phyloP scores from a whole-genome alignment of 345 rosid genomes.

The Noccaea bulbosa region DNA sequence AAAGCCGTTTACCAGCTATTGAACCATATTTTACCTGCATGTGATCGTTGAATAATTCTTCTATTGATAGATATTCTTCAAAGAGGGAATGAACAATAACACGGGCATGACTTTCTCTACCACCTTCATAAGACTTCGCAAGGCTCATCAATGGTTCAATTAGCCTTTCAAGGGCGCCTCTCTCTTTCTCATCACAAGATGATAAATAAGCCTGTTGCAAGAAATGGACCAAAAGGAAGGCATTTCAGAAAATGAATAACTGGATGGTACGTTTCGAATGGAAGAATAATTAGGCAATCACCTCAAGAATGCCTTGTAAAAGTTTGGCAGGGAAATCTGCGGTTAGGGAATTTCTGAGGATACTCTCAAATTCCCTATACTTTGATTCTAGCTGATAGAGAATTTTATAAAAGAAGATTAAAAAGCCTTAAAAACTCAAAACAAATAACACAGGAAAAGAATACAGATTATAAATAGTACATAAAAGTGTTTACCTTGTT shows the following conservation, averaged over 20 bases:
- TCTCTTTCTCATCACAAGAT: slow-evolving; percentile 78
- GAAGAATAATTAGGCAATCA: slow-evolving; percentile 40
- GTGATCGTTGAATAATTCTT: slow-evolving; percentile 89
- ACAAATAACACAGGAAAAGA: slow-evolving; percentile 8
- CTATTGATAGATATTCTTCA: slow-evolving; percentile 88
- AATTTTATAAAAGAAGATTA: background rate
- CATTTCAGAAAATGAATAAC: slow-evolving; percentile 12
- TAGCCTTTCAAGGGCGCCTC: slow-evolving; percentile 87
- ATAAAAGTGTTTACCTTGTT: slow-evolving; percentile 55
- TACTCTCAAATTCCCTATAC: slow-evolving; percentile 61
- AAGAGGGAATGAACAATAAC: slow-evolving; percentile 90
- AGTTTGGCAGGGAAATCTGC: slow-evolving; percentile 89
- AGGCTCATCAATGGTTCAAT: slow-evolving; percentile 88
- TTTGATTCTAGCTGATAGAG: slow-evolving; percentile 80
- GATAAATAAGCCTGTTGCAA: slow-evolving; percentile 66
- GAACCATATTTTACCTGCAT: slow-evolving; percentile 57
- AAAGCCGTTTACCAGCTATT: background rate
- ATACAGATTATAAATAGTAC: slow-evolving; percentile 1
- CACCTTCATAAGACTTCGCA: slow-evolving; percentile 95
- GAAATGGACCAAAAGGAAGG: slow-evolving; percentile 21
- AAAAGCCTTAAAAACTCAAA: background rate
- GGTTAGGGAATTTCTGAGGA: slow-evolving; percentile 56
- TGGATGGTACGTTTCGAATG: slow-evolving; percentile 20
- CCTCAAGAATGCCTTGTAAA: slow-evolving; percentile 76
- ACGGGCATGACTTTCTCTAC: slow-evolving; percentile 94